These are phyloP conservation scores for Pseudogymnoascus sp. DNA, from an alignment of 2,329 filamentous ascomycete genomes.

Conservation along the genomic window DNA sequence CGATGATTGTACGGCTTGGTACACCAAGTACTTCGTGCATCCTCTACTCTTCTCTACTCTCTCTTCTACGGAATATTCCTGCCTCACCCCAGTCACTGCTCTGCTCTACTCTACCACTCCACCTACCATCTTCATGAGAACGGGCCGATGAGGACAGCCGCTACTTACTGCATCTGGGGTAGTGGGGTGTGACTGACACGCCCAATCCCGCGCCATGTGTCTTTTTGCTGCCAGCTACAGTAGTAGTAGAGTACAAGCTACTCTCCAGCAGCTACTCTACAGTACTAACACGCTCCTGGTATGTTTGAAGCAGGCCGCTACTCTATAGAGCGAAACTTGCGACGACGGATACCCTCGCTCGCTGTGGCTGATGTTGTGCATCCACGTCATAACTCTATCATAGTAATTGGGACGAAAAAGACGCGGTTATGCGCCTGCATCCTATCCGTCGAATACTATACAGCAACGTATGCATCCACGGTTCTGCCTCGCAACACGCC, in stretches of 20 bases:
- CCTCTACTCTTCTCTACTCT: not conserved
- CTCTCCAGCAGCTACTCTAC: not conserved
- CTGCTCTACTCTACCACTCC: not conserved
- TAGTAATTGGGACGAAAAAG: not conserved
- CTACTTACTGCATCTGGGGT: not conserved
- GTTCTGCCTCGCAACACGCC: not conserved
- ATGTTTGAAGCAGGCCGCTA: too few relatives aligned
- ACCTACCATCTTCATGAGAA: not conserved
- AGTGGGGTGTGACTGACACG: not conserved
- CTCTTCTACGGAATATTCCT: not conserved
- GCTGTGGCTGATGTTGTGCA: not conserved
- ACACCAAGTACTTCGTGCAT: not conserved
- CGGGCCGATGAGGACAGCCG: not conserved
- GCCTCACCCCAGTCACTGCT: not conserved
- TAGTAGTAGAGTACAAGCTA: not conserved
- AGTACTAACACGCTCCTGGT: too few relatives aligned
- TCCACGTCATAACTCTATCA: slow-evolving; percentile 2
- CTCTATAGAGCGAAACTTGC: not conserved
- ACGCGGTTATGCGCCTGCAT: not conserved
- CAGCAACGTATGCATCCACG: not conserved
- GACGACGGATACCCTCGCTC: not conserved
- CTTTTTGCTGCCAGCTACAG: not conserved
- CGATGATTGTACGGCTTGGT: not conserved
- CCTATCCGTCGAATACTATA: not conserved
- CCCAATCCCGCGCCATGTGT: not conserved